Percentiles rank a stretch among this genome's conserved stretches.
phyloP scores from a whole-genome alignment of 306 rosid genomes.

The Quillaja saponaria region DNA sequence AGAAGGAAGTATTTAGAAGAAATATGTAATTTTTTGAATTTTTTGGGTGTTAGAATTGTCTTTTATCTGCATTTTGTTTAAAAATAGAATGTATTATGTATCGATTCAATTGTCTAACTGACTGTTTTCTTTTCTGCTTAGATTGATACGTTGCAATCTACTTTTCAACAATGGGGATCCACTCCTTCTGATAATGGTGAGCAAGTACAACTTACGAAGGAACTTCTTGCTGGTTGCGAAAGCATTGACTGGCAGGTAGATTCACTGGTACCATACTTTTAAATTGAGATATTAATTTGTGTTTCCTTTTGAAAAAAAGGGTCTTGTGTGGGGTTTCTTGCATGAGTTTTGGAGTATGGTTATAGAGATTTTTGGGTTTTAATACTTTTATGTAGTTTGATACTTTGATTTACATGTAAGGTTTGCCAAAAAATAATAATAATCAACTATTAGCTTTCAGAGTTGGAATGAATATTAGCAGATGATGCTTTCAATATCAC shows the following conservation, averaged over 20 bases:
- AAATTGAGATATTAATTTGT: too few relatives aligned
- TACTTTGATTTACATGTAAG: too few relatives aligned
- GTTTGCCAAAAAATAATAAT: too few relatives aligned
- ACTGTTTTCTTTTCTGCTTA: constrained; percentile 32
- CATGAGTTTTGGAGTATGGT: not conserved
- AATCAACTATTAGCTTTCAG: too few relatives aligned
- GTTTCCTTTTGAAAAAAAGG: too few relatives aligned
- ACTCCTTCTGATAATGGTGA: constrained; percentile 51
- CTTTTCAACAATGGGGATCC: constrained; percentile 80
- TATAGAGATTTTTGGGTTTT: too few relatives aligned
- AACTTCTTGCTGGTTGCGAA: constrained; percentile 66
- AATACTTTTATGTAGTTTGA: too few relatives aligned
- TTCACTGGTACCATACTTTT: too few relatives aligned
- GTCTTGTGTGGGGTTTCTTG: not conserved
- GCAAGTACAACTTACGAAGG: constrained; percentile 62
- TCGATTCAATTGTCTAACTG: constrained; percentile 16
- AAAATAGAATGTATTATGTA: constrained; percentile 9
- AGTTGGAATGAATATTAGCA: too few relatives aligned
- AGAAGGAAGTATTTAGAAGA: constrained; percentile 4
- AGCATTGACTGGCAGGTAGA: constrained; percentile 96
- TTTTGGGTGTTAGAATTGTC: constrained; percentile 7
- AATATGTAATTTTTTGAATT: not conserved
- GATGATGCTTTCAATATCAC: constrained; percentile 3
- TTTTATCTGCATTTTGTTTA: constrained; percentile 12
- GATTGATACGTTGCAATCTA: constrained; percentile 83